These are phyloP conservation scores for Dichotomopilus funicola DNA, from an alignment of 2,329 filamentous ascomycete genomes.

Conservation along the genomic window DNA sequence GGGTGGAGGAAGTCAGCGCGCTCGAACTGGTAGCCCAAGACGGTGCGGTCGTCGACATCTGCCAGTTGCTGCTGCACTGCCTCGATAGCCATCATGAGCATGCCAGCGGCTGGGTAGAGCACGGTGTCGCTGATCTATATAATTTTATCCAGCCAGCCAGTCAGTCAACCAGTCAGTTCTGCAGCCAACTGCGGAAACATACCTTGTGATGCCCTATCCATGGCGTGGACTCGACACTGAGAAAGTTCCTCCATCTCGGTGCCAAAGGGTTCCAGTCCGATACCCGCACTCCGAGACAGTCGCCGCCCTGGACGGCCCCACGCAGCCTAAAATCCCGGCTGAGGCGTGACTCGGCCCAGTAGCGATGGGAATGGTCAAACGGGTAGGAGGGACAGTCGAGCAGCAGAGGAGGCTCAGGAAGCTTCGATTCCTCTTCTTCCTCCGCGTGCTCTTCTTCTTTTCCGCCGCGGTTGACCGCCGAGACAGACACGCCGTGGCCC, in stretches of 20 bases:
- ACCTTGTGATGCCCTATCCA: constrained; percentile 40
- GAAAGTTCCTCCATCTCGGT: constrained; percentile 39
- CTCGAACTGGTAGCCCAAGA: neutral
- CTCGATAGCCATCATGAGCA: constrained; percentile 34
- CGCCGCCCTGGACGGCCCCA: constrained; percentile 10
- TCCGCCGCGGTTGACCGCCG: neutral
- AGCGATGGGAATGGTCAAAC: constrained; percentile 33
- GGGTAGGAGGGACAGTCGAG: constrained; percentile 31
- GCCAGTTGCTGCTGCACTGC: constrained; percentile 18
- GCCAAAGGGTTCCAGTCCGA: constrained; percentile 27
- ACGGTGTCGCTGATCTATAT: constrained; percentile 23
- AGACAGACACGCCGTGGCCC: neutral
- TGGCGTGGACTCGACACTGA: constrained; percentile 34
- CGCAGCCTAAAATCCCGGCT: constrained; percentile 30
- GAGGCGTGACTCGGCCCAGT: constrained; percentile 34
- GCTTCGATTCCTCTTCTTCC: neutral
- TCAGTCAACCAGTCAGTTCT: neutral
- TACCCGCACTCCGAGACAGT: constrained; percentile 24
- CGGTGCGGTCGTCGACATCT: neutral
- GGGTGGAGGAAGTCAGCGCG: neutral
- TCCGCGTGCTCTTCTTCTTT: neutral
- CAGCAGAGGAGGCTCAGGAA: neutral
- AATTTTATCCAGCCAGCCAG: neutral
- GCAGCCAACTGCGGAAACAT: neutral
- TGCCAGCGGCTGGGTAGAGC: constrained; percentile 32